Percentiles rank a stretch among this genome's conserved stretches.
Conservation (phyloP, 495 filamentous ascomycete genomes). For the Hypomontagnella monticulosa region DNA sequence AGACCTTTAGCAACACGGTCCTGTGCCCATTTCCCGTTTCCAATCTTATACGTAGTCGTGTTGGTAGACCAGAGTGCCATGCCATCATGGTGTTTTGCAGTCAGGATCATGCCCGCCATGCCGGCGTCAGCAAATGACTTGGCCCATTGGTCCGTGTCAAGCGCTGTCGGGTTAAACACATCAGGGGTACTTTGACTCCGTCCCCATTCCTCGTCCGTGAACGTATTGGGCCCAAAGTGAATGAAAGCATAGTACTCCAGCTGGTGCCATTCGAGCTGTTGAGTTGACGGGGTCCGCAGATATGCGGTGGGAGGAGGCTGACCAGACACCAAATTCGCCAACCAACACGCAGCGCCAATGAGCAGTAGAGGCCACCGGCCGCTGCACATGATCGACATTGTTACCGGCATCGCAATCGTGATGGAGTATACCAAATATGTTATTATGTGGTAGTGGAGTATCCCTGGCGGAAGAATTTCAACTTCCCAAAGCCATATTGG, state of each 20-base stretch:
- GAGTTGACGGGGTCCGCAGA: constrained; percentile 27
- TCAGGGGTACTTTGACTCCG: constrained; percentile 37
- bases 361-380: constrained; percentile 11
- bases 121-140: constrained; percentile 42
- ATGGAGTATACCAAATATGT: background rate
- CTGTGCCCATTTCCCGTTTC: constrained; percentile 37
- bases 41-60: constrained; percentile 42
- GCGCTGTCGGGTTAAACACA: constrained; percentile 36
- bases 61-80: constrained; percentile 44
- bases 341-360: background rate
- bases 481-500: background rate
- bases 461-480: background rate
- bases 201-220: constrained; percentile 45
- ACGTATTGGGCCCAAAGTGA: constrained; percentile 44
- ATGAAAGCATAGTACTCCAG: constrained; percentile 45
- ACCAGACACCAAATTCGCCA: constrained; percentile 1
- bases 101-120: constrained; percentile 45
- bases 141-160: constrained; percentile 46
- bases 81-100: constrained; percentile 44
- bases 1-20: constrained; percentile 29
- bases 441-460: background rate
- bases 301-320: constrained; percentile 38
- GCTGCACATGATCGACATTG: background rate
- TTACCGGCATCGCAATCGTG: constrained; percentile 10
- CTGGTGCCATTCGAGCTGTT: constrained; percentile 41